Conservation (phyloP, 2,329 filamentous ascomycete species). For the Neoarthrinium moseri region DNA sequence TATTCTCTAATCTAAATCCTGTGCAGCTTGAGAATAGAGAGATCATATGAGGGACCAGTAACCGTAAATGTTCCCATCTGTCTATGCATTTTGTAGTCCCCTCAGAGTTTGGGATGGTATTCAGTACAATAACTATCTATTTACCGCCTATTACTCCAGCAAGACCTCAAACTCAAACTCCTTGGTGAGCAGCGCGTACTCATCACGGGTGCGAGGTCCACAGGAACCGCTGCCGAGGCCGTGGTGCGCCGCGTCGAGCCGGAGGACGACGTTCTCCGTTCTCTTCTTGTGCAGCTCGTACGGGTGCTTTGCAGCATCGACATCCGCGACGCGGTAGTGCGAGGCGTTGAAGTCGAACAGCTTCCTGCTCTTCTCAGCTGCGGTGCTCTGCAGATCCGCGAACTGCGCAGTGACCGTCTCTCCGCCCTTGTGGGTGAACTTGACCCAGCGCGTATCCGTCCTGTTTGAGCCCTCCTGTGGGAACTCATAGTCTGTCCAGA, state of each 20-base stretch:
- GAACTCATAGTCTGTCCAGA: constrained; percentile 64
- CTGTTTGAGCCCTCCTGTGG: constrained; percentile 67
- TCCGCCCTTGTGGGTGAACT: constrained; percentile 30
- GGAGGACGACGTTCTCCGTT: constrained; percentile 53
- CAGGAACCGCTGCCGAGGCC: constrained; percentile 63
- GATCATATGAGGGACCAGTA: too few relatives aligned
- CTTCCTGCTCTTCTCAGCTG: constrained; percentile 32
- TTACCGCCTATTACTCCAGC: constrained; percentile 35
- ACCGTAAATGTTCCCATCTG: too few relatives aligned
- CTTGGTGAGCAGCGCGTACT: constrained; percentile 41
- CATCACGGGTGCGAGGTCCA: constrained; percentile 52
- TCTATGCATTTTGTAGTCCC: too few relatives aligned
- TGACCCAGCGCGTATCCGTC: constrained; percentile 61
- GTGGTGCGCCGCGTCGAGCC: constrained; percentile 61
- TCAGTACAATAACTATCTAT: too few relatives aligned
- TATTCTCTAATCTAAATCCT: too few relatives aligned
- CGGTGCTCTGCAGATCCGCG: constrained; percentile 15
- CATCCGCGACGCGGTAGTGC: constrained; percentile 48
- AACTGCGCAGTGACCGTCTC: constrained; percentile 25
- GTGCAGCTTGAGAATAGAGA: too few relatives aligned
- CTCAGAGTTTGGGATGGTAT: too few relatives aligned
- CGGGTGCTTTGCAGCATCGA: constrained; percentile 62
- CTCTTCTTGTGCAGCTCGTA: constrained; percentile 55
- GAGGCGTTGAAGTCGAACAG: constrained; percentile 55
- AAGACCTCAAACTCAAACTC: constrained; percentile 42